These are phyloP conservation scores for Globisporangium megalacanthum DNA, from an alignment of 352 stramenopile species.

Conservation along the genomic window DNA sequence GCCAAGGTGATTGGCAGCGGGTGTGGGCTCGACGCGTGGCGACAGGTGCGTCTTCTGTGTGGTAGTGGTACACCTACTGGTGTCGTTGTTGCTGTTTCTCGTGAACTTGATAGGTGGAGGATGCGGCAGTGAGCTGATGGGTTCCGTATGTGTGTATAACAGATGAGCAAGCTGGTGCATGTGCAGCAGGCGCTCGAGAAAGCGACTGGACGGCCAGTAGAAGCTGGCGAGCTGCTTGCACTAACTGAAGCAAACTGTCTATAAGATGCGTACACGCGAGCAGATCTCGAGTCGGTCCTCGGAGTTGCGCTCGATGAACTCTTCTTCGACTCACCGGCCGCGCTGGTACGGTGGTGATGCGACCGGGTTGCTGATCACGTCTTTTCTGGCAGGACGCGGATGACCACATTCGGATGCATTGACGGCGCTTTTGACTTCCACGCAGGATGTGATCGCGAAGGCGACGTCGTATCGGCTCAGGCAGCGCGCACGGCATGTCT, in stretches of 20 bases:
- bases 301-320: slow-evolving; percentile 15
- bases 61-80: too few relatives aligned
- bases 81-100: too few relatives aligned
- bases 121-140: too few relatives aligned
- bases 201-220: not conserved
- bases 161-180: slow-evolving; percentile 44
- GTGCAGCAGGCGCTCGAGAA: slow-evolving; percentile 24
- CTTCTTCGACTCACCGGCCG: slow-evolving; percentile 26
- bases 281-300: slow-evolving; percentile 27
- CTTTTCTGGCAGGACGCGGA: not conserved
- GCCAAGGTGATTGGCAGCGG: slow-evolving; percentile 62
- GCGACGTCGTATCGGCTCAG: slow-evolving; percentile 35
- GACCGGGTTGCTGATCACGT: too few relatives aligned
- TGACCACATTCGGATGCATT: not conserved
- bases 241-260: slow-evolving; percentile 15
- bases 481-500: slow-evolving; percentile 66
- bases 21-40: slow-evolving; percentile 28
- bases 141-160: not conserved
- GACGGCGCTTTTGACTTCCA: not conserved
- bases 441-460: slow-evolving; percentile 28
- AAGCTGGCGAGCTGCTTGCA: slow-evolving; percentile 26
- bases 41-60: slow-evolving; percentile 18
- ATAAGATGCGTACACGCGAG: slow-evolving; percentile 21
- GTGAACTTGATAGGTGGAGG: too few relatives aligned
- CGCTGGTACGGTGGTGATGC: slow-evolving; percentile 19